Percentiles rank a stretch among this genome's conserved stretches.
Conservation (phyloP, 2,329 filamentous ascomycete genomes). For the Sclerotinia nivalis region DNA sequence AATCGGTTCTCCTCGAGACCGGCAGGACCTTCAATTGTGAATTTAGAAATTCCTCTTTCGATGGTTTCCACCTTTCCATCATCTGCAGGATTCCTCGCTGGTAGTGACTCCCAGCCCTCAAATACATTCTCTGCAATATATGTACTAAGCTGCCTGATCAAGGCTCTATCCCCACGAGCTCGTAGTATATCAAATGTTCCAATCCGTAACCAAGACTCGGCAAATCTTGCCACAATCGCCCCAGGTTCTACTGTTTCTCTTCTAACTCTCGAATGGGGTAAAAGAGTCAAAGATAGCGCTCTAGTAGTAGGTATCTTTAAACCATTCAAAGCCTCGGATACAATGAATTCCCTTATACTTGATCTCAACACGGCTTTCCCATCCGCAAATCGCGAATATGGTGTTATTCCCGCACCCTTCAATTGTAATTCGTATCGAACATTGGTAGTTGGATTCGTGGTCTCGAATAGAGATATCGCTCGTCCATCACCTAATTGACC, state of each 20-base stretch:
- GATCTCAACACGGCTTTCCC: constrained; percentile 90
- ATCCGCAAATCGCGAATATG: constrained; percentile 95
- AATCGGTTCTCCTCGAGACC: constrained; percentile 82
- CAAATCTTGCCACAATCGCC: constrained; percentile 89
- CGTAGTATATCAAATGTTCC: constrained; percentile 96
- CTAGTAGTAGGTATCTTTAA: constrained; percentile 83
- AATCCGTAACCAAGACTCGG: constrained; percentile 85
- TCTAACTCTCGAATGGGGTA: constrained; percentile 70
- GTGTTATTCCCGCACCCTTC: constrained; percentile 90
- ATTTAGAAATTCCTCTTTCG: constrained; percentile 52
- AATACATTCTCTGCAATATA: constrained; percentile 89
- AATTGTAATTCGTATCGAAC: constrained; percentile 85
- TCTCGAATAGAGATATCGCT: constrained; percentile 92
- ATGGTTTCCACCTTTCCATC: constrained; percentile 48
- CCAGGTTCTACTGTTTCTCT: constrained; percentile 85
- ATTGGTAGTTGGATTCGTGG: constrained; percentile 71
- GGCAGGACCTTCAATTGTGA: constrained; percentile 65
- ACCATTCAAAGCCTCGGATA: constrained; percentile 85
- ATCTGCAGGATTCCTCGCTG: constrained; percentile 56
- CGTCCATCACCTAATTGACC: constrained; percentile 93
- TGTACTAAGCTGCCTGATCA: constrained; percentile 73
- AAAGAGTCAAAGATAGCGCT: constrained; percentile 77
- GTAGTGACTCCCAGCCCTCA: constrained; percentile 82
- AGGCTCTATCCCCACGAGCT: constrained; percentile 72
- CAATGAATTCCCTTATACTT: constrained; percentile 91